Percentiles rank a stretch among this genome's conserved stretches.
These are phyloP conservation scores for Citrullus amarus DNA, from an alignment of 306 rosid species.

Conservation along the genomic window DNA sequence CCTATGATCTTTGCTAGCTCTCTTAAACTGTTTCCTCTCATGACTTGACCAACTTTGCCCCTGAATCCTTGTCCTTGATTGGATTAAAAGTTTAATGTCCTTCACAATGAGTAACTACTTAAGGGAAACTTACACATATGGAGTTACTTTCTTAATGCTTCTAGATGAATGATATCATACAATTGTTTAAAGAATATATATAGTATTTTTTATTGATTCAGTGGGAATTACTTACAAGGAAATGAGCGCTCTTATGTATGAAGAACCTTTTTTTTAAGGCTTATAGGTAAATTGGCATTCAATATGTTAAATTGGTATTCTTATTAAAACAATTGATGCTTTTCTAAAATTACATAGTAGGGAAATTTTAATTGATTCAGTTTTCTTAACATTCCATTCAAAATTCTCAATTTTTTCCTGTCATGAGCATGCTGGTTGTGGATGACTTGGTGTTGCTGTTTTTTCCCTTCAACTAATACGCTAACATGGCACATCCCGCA, in stretches of 20 bases:
- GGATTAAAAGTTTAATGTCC: not conserved
- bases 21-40: not conserved
- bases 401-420: not conserved
- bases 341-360: not conserved
- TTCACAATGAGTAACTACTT: not conserved
- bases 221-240: not conserved
- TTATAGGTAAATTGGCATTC: not conserved
- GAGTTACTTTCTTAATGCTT: too few species aligned
- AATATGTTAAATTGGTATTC: not conserved
- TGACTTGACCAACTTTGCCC: too few species aligned
- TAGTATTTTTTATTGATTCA: not conserved
- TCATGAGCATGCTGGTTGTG: not conserved
- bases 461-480: not conserved
- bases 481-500: not conserved
- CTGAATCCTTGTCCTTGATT: too few species aligned
- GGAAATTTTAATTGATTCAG: not conserved
- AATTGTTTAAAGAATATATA: not conserved
- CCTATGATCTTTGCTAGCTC: not conserved
- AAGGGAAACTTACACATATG: not conserved
- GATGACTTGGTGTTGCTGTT: not conserved
- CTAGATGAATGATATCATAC: too few species aligned
- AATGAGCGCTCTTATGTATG: not conserved
- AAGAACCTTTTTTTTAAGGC: not conserved
- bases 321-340: not conserved
- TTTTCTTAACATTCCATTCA: not conserved